These are phyloP conservation scores for Aureobasidium sp. DNA, from an alignment of 2,329 filamentous ascomycete genomes.

Conservation along the genomic window DNA sequence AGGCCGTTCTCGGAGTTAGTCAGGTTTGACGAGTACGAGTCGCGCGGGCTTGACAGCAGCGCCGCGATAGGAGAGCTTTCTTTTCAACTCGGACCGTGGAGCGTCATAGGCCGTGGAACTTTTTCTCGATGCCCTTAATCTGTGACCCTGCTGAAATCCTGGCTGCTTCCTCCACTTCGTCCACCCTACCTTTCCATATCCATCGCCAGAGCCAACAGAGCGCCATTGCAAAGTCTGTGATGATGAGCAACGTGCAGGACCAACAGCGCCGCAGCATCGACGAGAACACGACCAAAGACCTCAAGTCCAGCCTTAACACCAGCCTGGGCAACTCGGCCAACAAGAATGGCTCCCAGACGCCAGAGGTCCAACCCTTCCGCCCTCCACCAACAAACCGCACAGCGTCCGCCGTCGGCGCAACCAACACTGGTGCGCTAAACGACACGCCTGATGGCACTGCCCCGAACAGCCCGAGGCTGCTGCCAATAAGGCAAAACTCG, in stretches of 20 bases:
- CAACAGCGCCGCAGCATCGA: conserved; percentile 11
- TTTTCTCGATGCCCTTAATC: conserved; percentile 17
- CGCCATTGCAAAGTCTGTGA: conserved; percentile 25
- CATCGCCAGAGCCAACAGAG: conserved; percentile 30
- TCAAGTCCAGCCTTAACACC: conserved; percentile 15
- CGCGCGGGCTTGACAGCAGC: neutral
- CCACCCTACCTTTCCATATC: conserved; percentile 18
- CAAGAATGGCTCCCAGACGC: neutral
- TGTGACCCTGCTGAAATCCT: conserved; percentile 15
- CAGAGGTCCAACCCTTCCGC: neutral
- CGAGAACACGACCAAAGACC: conserved; percentile 13
- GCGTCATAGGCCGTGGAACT: conserved; percentile 8
- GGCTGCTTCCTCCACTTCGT: conserved; percentile 7
- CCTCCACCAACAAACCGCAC: conserved; percentile 7
- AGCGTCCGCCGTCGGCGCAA: conserved; percentile 2
- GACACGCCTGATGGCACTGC: conserved; percentile 59
- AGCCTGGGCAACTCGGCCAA: conserved; percentile 5
- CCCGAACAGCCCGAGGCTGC: conserved; percentile 53
- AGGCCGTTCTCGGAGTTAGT: conserved; percentile 6
- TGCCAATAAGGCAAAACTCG: conserved; percentile 65
- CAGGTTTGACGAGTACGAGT: neutral
- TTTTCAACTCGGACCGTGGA: neutral
- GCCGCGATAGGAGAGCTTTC: neutral
- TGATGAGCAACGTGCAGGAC: conserved; percentile 23
- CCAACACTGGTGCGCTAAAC: conserved; percentile 40